These are phyloP conservation scores for Aspergillus fijiensis DNA, from an alignment of 2,329 filamentous ascomycete genomes.

Conservation along the genomic window DNA sequence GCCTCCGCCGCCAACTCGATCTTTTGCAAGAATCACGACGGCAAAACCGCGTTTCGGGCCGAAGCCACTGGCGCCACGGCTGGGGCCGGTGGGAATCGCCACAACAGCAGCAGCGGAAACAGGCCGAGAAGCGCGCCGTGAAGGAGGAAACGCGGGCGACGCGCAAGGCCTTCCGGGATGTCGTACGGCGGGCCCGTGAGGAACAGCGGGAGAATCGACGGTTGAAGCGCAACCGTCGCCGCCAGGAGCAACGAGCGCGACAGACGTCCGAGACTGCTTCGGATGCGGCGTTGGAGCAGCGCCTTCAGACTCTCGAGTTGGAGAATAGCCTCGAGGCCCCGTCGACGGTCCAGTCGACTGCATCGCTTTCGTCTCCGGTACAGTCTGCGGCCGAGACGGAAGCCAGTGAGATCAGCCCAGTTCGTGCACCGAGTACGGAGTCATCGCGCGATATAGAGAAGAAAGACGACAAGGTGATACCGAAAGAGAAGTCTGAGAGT, in stretches of 20 bases:
- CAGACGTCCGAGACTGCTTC: conserved; percentile 11
- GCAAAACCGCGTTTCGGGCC: conserved; percentile 27
- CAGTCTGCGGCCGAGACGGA: conserved; percentile 16
- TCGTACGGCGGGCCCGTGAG: conserved; percentile 36
- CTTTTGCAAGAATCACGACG: conserved; percentile 36
- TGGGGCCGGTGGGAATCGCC: conserved; percentile 39
- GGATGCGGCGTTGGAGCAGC: conserved; percentile 21
- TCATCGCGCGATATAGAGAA: conserved; percentile 15
- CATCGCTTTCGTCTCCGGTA: conserved; percentile 10
- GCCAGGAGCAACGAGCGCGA: conserved; percentile 20
- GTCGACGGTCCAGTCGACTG: conserved; percentile 13
- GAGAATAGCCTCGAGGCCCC: conserved; percentile 16
- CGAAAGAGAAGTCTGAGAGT: conserved; percentile 1
- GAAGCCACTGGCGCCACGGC: conserved; percentile 24
- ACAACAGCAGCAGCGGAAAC: conserved; percentile 31
- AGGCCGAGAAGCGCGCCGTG: conserved; percentile 30
- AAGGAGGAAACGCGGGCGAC: conserved; percentile 41
- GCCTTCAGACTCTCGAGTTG: conserved; percentile 22
- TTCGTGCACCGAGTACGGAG: conserved; percentile 20
- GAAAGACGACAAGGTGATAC: neutral
- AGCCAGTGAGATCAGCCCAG: conserved; percentile 21
- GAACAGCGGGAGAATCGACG: conserved; percentile 34
- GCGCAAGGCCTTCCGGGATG: conserved; percentile 38
- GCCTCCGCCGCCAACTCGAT: conserved; percentile 37
- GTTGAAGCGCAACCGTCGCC: conserved; percentile 23